Conservation (phyloP, 2,329 filamentous ascomycete genomes). For the Cryoendolithus antarcticus region DNA sequence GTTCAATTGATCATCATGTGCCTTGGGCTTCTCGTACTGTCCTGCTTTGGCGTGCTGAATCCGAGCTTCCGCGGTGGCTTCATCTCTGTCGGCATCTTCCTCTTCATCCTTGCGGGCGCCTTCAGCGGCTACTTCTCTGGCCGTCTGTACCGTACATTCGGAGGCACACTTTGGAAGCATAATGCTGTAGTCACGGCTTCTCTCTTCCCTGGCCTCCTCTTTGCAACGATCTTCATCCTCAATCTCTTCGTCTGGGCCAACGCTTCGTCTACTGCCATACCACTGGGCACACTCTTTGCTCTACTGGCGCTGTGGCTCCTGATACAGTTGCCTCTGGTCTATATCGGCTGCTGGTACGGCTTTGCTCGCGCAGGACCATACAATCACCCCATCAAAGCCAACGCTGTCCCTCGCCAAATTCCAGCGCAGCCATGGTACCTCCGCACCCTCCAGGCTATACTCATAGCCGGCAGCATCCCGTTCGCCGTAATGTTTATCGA, state of each 20-base stretch:
- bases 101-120: constrained; percentile 71
- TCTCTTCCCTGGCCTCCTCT: constrained; percentile 67
- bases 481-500: constrained; percentile 86
- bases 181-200: constrained; percentile 64
- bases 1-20: constrained; percentile 80
- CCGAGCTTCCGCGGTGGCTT: constrained; percentile 85
- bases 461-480: constrained; percentile 66
- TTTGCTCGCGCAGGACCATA: constrained; percentile 55
- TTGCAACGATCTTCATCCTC: constrained; percentile 62
- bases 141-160: constrained; percentile 71
- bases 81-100: constrained; percentile 66
- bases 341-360: constrained; percentile 66
- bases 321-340: constrained; percentile 75
- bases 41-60: constrained; percentile 66
- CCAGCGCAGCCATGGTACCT: constrained; percentile 67
- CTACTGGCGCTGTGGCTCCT: constrained; percentile 70
- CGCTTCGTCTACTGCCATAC: constrained; percentile 75
- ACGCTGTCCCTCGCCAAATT: constrained; percentile 57
- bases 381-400: constrained; percentile 73
- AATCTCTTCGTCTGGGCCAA: constrained; percentile 88
- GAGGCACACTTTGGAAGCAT: constrained; percentile 59
- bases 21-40: constrained; percentile 45
- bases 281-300: constrained; percentile 63
- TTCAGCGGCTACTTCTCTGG: constrained; percentile 84
- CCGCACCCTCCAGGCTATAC: constrained; percentile 47